Evolutionary conservation across 2,329 filamentous ascomycete species (phyloP), one percentile per base, ranked within the genome.

Genomic region (Pseudocercospora vitis): DNA sequence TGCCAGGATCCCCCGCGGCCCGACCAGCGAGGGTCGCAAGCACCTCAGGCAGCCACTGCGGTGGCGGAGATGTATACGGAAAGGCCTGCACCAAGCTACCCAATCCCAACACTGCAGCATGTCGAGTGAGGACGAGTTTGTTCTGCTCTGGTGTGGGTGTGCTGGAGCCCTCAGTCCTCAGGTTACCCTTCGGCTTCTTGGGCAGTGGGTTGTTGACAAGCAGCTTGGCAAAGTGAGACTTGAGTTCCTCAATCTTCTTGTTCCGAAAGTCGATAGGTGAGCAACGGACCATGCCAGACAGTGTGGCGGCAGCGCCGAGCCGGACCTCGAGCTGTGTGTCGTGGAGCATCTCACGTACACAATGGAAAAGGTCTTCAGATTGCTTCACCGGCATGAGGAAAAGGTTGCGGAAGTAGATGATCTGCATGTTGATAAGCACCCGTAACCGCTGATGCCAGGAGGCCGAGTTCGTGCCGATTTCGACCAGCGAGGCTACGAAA

Each of bases 281-380:
- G 76, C 94, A 99, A 52, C 94, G 86, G 62, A 99, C 95, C 94
- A 99, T 99, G 62, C 94, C 95, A 1, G 91, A 92, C 2, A 99
- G 78, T 0, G 94, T 99, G 0, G 89, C 88, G 4, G 89, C 87
- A n/a, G 95, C 94, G 39, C 91, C 91, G 32, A 91, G 87, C 33
- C 94, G 89, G 26, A 99, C 94, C 74, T 99, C 94, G 35, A 96
- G 87, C 72, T 99, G 94, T 2, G 84, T 71, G 66, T 99, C 94
- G 56, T 88, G 84, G 5, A 99, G 81, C 95, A 99, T 99, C 62
- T 87, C 88, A 33, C 91, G 90, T n/a, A 99, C 91, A 51, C 91
- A 95, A 39, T 87, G 85, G 68, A 97, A 95, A 12, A 99, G 82
- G 28, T 83, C 81, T 63, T 89, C 81, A 50, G 94, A 88, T 69